Evolutionary conservation across 2,329 filamentous ascomycete species (phyloP).

Genomic region (Celoporthe dispersa): DNA sequence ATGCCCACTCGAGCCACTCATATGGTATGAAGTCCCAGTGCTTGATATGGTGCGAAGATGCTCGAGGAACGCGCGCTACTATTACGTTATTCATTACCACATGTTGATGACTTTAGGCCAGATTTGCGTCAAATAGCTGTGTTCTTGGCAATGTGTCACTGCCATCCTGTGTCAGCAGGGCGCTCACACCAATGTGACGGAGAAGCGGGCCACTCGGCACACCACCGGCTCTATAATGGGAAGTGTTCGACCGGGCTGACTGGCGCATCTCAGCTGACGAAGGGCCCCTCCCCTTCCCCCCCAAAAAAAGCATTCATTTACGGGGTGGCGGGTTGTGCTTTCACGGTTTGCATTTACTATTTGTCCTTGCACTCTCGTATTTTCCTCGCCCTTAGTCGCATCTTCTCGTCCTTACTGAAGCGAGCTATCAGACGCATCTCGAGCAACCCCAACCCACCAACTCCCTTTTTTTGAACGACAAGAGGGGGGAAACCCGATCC

Average conservation of each 20-base stretch:
- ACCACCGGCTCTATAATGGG: background rate
- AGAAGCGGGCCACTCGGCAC: background rate
- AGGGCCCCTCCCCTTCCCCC: background rate
- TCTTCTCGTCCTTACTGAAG: background rate
- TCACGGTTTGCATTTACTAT: background rate
- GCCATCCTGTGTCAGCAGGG: background rate
- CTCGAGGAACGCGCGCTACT: too few species aligned
- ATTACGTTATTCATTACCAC: too few species aligned
- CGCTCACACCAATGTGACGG: background rate
- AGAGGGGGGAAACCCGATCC: background rate
- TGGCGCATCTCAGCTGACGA: background rate
- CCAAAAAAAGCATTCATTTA: background rate
- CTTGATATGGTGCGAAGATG: too few species aligned
- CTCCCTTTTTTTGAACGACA: too few species aligned
- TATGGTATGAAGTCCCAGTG: background rate
- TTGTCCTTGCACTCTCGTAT: background rate
- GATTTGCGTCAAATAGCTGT: background rate
- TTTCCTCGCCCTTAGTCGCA: background rate
- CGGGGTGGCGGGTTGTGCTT: background rate
- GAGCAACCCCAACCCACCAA: background rate
- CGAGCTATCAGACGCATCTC: background rate
- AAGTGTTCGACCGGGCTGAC: background rate
- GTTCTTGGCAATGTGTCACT: background rate
- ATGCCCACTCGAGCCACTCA: background rate
- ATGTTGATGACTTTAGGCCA: too few species aligned